Evolutionary conservation across 192 early-diverging fungal species (phyloP).

Genomic region (Allomyces arbusculus): DNA sequence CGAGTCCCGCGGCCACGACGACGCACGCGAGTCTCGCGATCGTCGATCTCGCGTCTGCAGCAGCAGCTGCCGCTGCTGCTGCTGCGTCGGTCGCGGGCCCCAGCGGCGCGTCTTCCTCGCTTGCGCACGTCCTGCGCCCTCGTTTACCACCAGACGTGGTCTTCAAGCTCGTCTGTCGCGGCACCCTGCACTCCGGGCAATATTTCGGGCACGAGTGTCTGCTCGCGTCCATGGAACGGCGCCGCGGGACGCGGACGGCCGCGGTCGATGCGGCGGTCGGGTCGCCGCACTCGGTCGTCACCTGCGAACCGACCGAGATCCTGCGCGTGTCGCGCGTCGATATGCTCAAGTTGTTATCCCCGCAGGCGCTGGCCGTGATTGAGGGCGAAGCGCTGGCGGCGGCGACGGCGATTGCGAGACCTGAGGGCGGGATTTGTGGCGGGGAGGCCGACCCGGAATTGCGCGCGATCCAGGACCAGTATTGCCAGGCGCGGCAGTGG

Average conservation of each 20-base stretch:
- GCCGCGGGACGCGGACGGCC: background rate
- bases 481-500: too few relatives aligned
- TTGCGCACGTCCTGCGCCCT: too few relatives aligned
- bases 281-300: background rate
- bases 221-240: background rate
- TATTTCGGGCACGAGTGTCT: background rate
- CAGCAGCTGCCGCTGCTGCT: too few relatives aligned
- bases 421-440: too few relatives aligned
- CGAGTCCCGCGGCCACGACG: too few relatives aligned
- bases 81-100: too few relatives aligned
- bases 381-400: background rate
- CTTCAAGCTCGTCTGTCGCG: background rate
- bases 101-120: too few relatives aligned
- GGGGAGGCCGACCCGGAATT: too few relatives aligned
- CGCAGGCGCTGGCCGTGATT: background rate
- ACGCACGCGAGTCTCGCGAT: too few relatives aligned
- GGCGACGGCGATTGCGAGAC: too few relatives aligned
- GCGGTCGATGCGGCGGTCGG: background rate
- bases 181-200: background rate
- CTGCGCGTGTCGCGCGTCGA: background rate
- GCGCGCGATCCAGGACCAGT: too few relatives aligned
- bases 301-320: background rate
- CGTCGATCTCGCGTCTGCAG: too few relatives aligned
- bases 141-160: background rate
- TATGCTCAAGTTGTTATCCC: background rate